Evolutionary conservation across 2,329 filamentous ascomycete species (phyloP).

Genomic region (Teratosphaeriaceae sp.): DNA sequence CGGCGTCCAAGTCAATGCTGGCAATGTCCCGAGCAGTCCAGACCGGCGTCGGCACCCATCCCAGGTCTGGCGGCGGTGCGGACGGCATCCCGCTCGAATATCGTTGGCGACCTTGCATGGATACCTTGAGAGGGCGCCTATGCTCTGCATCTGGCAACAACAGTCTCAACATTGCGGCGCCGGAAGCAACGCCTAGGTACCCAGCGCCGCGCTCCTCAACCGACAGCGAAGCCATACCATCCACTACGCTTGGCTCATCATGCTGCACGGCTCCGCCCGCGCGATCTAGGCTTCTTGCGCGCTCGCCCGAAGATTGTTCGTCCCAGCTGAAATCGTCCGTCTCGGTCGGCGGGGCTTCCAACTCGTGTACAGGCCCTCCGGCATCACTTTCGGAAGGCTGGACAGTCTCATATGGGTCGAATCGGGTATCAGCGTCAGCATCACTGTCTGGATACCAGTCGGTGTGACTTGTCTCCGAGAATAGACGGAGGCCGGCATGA

Average conservation of each 20-base stretch:
- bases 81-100: slow-evolving; percentile 2
- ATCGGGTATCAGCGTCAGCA: background rate
- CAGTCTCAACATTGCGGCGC: slow-evolving; percentile 38
- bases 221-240: slow-evolving; percentile 30
- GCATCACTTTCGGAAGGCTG: background rate
- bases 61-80: slow-evolving; percentile 6
- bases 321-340: slow-evolving; percentile 25
- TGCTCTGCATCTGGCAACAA: slow-evolving; percentile 17
- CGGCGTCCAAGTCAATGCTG: slow-evolving; percentile 23
- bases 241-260: slow-evolving; percentile 13
- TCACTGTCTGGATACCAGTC: slow-evolving; percentile 7
- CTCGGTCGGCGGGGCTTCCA: slow-evolving; percentile 20
- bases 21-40: slow-evolving; percentile 18
- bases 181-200: slow-evolving; percentile 42
- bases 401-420: background rate
- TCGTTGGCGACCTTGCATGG: background rate
- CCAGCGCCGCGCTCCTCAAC: slow-evolving; percentile 33
- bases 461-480: background rate
- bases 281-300: background rate
- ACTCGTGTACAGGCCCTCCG: slow-evolving; percentile 5
- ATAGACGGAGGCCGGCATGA: slow-evolving; percentile 1
- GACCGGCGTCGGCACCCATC: slow-evolving; percentile 19
- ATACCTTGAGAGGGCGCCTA: slow-evolving; percentile 5
- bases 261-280: slow-evolving; percentile 4
- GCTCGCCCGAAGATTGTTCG: slow-evolving; percentile 14